Base-by-base conservation (phyloP, 2,329 filamentous ascomycete genomes). In the Apiospora phragmitis region DNA sequence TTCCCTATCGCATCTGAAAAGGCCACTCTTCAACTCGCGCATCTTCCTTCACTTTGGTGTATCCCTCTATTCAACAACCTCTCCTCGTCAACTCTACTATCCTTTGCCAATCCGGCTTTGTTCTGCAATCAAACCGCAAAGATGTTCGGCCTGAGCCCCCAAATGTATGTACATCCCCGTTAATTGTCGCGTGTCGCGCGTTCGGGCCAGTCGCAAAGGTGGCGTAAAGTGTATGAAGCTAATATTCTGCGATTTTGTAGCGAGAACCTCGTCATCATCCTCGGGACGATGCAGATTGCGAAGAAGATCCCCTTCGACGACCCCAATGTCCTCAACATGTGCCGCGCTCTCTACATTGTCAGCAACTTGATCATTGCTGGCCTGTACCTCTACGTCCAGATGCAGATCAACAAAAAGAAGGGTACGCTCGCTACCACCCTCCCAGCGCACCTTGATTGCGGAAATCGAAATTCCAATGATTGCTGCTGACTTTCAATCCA, bases 211-310 rank as follows among this genome's bases (percentile, higher is more conserved):
- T 67, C 65, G 38, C 65, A 45, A 32, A 43, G 26, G 41, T 67
- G 65, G 65, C 65, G 65, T 42, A 45, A 18, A 67, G 38, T 67
- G 38, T n/a, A 21, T 43, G 65, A 43, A 45, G 38, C 38, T 67
- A 35, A 67, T 43, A 12, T 3, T n/a, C 18, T 42, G 65, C 65
- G 29, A 73, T 69, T 62, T 26, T 43, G 73, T 76, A 97, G 94
- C 79, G 94, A 93, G 83, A 97, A 97, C 89, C 88, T 97, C 82
- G 87, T 94, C 86, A 94, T 97, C 91, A 95, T 97, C 86, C 90
- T 97, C 77, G 93, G 93, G 81, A 97, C 98, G 92, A 98, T 98
- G 94, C 95, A 98, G 88, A 93, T 97, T 73, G 93, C 94, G 77
- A 98, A 98, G 90, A 94, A 92, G 84, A 91, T 99, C 73, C 94